Percentiles rank a stretch among this genome's conserved stretches.
Evolutionary conservation across 2,329 filamentous ascomycete genomes (phyloP).

Genomic region (Penicillium sp.): DNA sequence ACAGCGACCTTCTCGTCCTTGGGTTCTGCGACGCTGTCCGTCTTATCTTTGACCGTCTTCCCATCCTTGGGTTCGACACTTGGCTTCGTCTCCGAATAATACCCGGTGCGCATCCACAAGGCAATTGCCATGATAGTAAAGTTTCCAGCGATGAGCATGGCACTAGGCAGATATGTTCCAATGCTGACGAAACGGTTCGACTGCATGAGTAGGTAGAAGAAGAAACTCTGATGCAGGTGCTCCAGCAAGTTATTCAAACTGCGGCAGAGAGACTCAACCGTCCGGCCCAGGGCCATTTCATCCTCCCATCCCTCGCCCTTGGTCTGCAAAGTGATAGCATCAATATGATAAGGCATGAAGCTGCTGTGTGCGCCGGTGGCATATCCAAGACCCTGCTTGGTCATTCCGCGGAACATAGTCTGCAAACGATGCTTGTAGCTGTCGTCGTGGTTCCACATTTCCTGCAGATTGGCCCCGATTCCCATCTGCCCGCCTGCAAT

Average conservation of each 20-base stretch:
- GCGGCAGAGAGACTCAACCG: slow-evolving; percentile 84
- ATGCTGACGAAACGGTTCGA: slow-evolving; percentile 94
- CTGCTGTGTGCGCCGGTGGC: slow-evolving; percentile 88
- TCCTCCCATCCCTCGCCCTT: slow-evolving; percentile 93
- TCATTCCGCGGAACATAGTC: slow-evolving; percentile 89
- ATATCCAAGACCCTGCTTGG: slow-evolving; percentile 83
- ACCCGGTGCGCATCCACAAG: slow-evolving; percentile 87
- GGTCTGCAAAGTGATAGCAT: slow-evolving; percentile 88
- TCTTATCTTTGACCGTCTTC: too few relatives aligned
- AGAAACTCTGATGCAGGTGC: slow-evolving; percentile 97
- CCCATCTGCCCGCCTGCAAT: slow-evolving; percentile 92
- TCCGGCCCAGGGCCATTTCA: slow-evolving; percentile 89
- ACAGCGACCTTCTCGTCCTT: too few relatives aligned
- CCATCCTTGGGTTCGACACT: slow-evolving; percentile 33
- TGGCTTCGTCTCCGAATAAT: slow-evolving; percentile 33
- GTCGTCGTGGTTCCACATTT: slow-evolving; percentile 74
- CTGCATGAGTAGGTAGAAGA: slow-evolving; percentile 95
- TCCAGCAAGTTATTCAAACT: slow-evolving; percentile 95
- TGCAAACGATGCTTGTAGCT: slow-evolving; percentile 75
- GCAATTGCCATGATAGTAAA: slow-evolving; percentile 94
- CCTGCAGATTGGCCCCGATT: slow-evolving; percentile 75
- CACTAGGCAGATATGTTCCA: slow-evolving; percentile 91
- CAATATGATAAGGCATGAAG: slow-evolving; percentile 97
- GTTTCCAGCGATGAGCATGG: slow-evolving; percentile 93
- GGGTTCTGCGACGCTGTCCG: slow-evolving; percentile 7